Evolutionary conservation across 148 eudicot genomes (phyloP).

Genomic region (Silene conica): DNA sequence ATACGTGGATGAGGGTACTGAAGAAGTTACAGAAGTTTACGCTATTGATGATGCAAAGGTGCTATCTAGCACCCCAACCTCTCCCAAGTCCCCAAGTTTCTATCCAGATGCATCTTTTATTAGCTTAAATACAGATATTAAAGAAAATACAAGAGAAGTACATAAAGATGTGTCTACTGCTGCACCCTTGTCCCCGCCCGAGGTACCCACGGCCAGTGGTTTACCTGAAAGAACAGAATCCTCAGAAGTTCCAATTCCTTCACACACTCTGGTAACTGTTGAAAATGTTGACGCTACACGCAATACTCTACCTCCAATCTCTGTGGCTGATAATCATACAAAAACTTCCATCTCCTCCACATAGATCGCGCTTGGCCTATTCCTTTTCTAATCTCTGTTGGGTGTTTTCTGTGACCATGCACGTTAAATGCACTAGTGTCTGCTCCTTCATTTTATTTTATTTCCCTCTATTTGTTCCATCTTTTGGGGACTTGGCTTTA

Average conservation of each 20-base stretch:
- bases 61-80: conserved; percentile 46
- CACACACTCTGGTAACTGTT: not conserved
- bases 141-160: conserved; percentile 16
- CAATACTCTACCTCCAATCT: not conserved
- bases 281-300: conserved; percentile 4
- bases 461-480: conserved; percentile 5
- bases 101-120: conserved; percentile 27
- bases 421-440: not conserved
- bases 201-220: not conserved
- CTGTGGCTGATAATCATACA: conserved; percentile 12
- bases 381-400: not conserved
- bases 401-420: conserved; percentile 18
- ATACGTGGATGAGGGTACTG: conserved; percentile 72
- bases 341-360: conserved; percentile 4
- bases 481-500: conserved; percentile 22
- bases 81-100: conserved; percentile 42
- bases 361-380: not conserved
- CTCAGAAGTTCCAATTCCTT: conserved; percentile 4
- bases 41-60: conserved; percentile 41
- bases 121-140: conserved; percentile 23
- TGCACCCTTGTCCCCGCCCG: conserved; percentile 1
- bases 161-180: conserved; percentile 4
- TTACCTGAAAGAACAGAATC: conserved; percentile 14
- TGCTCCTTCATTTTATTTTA: not conserved
- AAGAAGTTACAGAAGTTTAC: conserved; percentile 73